Base-by-base conservation (phyloP, 805 yeast genomes). In the Metschnikowia colocasiae region DNA sequence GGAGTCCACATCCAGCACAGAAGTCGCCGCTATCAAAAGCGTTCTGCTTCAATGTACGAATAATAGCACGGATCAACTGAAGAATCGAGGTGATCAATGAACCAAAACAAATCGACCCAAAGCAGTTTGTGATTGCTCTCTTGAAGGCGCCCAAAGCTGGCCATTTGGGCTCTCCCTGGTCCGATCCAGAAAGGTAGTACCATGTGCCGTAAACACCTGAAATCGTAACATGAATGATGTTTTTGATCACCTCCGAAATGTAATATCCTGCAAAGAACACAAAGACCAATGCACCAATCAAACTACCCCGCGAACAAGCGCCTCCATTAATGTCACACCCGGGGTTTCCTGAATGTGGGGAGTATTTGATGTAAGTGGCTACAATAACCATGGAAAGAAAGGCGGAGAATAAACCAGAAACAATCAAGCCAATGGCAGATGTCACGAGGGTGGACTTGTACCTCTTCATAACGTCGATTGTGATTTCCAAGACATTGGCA, bases 61-160 rank as follows among this genome's bases (percentile, higher is more conserved):
- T 59, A 4, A 79, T 59, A 43, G 80, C 82, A 51, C 81, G 77
- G 37, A 86, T 52, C 13, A 88, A 74, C 59, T 87, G 92, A 52
- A 89, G 76, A 22, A 88, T 52, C 0, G 88, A 80, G 33, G 86
- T 86, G 61, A 85, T 75, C 59, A 85, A 64, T 2, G 89, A 84
- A 0, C 97, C 96, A 60, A 87, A 85, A 62, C 95, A 85, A 46
- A 91, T 84, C 2, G 96, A 86, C 2, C 98, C 97, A 59, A 90
- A 85, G 8, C 95, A 87, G 61, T 83, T 85, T 3, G 96, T 85
- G 65, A 87, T 64, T 1, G 96, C 88, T 55, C 96, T 76, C 58
- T 74, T 80, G 54, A 90, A 80, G 2, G 96, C 83, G 2, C 94
- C 90, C 51, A 83, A 69, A 0, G 95, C 94, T 3, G 96, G 92